Evolutionary conservation across 2,329 filamentous ascomycete genomes (phyloP).

Genomic region (Pseudofabraea citricarpa): DNA sequence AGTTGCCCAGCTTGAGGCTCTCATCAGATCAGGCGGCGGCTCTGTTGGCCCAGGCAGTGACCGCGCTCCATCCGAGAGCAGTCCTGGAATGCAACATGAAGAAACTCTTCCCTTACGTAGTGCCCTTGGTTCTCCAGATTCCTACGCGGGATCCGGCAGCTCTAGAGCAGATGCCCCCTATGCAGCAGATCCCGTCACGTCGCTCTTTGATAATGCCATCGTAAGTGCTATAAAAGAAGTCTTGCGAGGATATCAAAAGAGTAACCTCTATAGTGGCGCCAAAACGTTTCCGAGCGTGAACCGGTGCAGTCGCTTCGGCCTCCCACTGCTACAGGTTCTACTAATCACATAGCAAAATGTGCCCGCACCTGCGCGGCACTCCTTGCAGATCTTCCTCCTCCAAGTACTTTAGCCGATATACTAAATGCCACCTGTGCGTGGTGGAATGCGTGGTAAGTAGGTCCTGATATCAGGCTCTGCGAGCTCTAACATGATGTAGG

Average conservation of each 20-base stretch:
- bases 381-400: not conserved
- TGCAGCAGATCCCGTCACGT: constrained; percentile 4
- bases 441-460: constrained; percentile 11
- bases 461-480: no score
- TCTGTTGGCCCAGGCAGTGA: not conserved
- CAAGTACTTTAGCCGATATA: constrained; percentile 2
- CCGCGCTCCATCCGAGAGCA: not conserved
- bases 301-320: not conserved
- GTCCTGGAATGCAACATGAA: not conserved
- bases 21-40: not conserved
- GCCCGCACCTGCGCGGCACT: constrained; percentile 6
- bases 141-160: not conserved
- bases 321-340: not conserved
- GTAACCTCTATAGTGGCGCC: not conserved
- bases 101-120: not conserved
- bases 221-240: no score
- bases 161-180: not conserved
- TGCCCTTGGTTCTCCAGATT: not conserved
- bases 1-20: constrained; percentile 5
- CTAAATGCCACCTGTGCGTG: constrained; percentile 9
- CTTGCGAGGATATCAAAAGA: no score
- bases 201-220: constrained; percentile 12
- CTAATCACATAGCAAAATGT: not conserved
- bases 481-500: constrained; percentile 4
- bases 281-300: not conserved